phyloP scores from a whole-genome alignment of 2,329 filamentous ascomycete genomes.

The Talaromyces islandicus region DNA sequence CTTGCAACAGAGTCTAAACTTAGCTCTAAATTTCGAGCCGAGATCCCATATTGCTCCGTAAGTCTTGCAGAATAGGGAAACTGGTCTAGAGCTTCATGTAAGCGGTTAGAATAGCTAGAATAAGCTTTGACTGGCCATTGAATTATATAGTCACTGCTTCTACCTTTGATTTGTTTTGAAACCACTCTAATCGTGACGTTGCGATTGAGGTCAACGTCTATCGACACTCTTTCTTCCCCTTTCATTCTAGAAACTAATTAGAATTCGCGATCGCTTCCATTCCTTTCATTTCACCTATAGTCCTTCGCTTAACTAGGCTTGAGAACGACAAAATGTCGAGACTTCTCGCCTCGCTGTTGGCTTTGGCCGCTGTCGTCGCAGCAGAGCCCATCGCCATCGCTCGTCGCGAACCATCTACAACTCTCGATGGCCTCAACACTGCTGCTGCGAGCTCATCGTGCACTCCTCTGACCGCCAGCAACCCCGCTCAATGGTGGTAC shows the following conservation, averaged over 20 bases:
- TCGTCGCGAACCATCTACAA: background rate
- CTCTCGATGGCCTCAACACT: background rate
- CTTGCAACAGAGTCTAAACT: background rate
- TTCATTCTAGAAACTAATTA: background rate
- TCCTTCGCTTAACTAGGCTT: background rate
- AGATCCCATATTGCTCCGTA: background rate
- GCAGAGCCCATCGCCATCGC: background rate
- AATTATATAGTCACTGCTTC: background rate
- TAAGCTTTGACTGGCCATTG: background rate
- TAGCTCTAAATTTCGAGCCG: background rate
- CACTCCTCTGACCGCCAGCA: constrained; percentile 9
- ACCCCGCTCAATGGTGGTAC: constrained; percentile 17
- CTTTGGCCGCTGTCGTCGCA: constrained; percentile 5
- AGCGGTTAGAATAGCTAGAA: background rate
- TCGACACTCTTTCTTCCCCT: background rate
- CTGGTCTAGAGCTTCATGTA: background rate
- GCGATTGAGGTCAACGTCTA: background rate
- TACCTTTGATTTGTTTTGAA: background rate
- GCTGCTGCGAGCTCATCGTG: constrained; percentile 3
- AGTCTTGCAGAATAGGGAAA: constrained; percentile 8
- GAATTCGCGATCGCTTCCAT: background rate
- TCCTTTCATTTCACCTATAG: background rate
- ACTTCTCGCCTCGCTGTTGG: constrained; percentile 5
- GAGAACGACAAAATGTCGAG: constrained; percentile 1
- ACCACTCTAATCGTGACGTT: background rate